phyloP scores from a whole-genome alignment of 352 stramenopile genomes.

The Aphanomyces cochlioides region DNA sequence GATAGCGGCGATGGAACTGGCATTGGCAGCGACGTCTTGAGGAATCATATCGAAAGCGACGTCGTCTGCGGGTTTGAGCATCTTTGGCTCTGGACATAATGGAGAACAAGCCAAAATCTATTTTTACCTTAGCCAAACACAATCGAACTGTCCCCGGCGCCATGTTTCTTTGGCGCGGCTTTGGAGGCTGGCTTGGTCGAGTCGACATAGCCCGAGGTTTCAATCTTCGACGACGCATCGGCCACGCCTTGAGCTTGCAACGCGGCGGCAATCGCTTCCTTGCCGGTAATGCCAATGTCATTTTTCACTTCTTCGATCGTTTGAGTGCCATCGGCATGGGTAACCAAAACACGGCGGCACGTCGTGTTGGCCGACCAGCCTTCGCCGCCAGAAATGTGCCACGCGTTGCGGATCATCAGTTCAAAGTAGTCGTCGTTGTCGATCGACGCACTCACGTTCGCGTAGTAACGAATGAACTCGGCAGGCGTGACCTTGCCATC shows the following conservation, averaged over 20 bases:
- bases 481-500: slow-evolving; percentile 77
- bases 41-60: too few relatives aligned
- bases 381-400: slow-evolving; percentile 81
- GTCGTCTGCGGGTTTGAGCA: background rate
- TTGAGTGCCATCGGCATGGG: slow-evolving; percentile 71
- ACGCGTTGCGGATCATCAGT: slow-evolving; percentile 88
- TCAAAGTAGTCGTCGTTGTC: slow-evolving; percentile 92
- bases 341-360: slow-evolving; percentile 85
- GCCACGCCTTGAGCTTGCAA: slow-evolving; percentile 62
- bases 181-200: slow-evolving; percentile 35
- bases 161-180: slow-evolving; percentile 50
- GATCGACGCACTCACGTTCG: slow-evolving; percentile 86
- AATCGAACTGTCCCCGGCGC: slow-evolving; percentile 71
- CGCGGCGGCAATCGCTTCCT: slow-evolving; percentile 72
- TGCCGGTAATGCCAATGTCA: slow-evolving; percentile 74
- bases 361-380: slow-evolving; percentile 82
- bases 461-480: slow-evolving; percentile 90
- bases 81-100: background rate
- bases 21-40: too few relatives aligned
- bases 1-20: too few relatives aligned
- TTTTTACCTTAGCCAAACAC: slow-evolving; percentile 58
- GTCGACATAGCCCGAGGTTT: slow-evolving; percentile 49
- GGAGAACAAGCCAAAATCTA: background rate
- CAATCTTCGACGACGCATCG: slow-evolving; percentile 34
- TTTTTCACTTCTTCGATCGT: slow-evolving; percentile 83